A percentile compares a stretch with the other conserved stretches of the same genome.
These are phyloP conservation scores for Solanum ossicruentum DNA, from an alignment of 257 asterid species.

Conservation along the genomic window DNA sequence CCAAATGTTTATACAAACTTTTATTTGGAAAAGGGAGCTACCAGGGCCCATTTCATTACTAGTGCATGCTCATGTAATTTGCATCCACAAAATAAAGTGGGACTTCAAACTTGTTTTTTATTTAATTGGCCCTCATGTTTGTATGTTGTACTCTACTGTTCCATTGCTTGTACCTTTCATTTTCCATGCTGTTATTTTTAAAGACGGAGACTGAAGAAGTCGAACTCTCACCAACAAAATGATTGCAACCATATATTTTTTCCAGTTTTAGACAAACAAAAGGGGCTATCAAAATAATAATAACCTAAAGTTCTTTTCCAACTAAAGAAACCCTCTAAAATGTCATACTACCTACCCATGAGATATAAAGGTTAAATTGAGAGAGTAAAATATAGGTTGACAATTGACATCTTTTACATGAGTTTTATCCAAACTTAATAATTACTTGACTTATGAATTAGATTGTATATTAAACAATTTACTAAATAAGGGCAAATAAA, in stretches of 20 bases:
- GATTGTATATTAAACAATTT: not conserved
- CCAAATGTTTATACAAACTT: not conserved
- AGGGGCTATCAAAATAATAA: not conserved
- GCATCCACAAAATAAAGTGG: not conserved
- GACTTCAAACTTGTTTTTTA: not conserved
- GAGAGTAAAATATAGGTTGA: not conserved
- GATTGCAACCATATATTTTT: not conserved
- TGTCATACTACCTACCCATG: not conserved
- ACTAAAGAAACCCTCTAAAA: not conserved
- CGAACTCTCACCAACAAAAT: too few relatives aligned
- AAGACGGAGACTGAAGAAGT: too few relatives aligned
- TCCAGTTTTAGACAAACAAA: not conserved
- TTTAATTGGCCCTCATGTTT: not conserved
- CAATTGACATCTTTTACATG: not conserved
- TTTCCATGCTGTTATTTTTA: not conserved
- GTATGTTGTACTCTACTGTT: not conserved
- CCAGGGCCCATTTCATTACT: conserved; percentile 1
- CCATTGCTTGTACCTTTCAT: not conserved
- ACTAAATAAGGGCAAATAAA: not conserved
- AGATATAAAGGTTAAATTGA: not conserved
- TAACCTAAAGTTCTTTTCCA: not conserved
- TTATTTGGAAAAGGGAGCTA: not conserved
- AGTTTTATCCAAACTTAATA: not conserved
- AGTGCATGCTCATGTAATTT: not conserved
- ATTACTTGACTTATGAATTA: not conserved